Conservation (phyloP, 225 moss, liverwort and hornwort species). For the Marchantia polymorpha region DNA sequence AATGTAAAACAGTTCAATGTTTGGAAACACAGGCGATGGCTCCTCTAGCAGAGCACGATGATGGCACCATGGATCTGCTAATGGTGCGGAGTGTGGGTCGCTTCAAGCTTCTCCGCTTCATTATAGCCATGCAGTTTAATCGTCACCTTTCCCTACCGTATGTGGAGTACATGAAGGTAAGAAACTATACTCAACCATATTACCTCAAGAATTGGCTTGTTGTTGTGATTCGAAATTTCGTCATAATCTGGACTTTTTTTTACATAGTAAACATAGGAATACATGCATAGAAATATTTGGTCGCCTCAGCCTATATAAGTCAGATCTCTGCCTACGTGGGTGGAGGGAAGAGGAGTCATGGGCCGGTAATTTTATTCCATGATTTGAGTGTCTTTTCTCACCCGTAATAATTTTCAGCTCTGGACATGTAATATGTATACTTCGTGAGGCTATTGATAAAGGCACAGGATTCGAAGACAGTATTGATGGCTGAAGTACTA, state of each 20-base stretch:
- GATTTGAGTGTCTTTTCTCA: background rate
- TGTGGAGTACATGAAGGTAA: conserved; percentile 61
- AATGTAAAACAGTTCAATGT: conserved; percentile 67
- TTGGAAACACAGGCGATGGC: conserved; percentile 60
- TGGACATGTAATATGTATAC: background rate
- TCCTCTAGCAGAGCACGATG: conserved; percentile 60
- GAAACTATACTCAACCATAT: background rate
- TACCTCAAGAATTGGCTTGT: background rate
- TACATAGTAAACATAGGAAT: background rate
- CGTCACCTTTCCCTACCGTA: conserved; percentile 58
- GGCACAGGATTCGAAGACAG: background rate
- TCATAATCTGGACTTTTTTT: background rate
- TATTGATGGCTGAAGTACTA: background rate
- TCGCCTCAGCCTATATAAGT: too few species aligned
- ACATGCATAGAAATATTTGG: too few species aligned
- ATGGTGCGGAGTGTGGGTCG: conserved; percentile 63
- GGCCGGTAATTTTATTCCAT: background rate
- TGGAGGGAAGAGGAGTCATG: too few species aligned
- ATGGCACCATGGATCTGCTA: conserved; percentile 54
- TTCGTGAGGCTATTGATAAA: background rate
- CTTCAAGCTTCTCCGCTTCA: conserved; percentile 60
- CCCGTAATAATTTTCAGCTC: background rate
- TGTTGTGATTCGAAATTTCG: background rate
- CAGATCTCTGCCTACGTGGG: too few species aligned
- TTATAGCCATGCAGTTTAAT: conserved; percentile 59